Evolutionary conservation across 2,329 filamentous ascomycete species (phyloP), one percentile per base, ranked within the genome.

Genomic region (Claviceps sp.): DNA sequence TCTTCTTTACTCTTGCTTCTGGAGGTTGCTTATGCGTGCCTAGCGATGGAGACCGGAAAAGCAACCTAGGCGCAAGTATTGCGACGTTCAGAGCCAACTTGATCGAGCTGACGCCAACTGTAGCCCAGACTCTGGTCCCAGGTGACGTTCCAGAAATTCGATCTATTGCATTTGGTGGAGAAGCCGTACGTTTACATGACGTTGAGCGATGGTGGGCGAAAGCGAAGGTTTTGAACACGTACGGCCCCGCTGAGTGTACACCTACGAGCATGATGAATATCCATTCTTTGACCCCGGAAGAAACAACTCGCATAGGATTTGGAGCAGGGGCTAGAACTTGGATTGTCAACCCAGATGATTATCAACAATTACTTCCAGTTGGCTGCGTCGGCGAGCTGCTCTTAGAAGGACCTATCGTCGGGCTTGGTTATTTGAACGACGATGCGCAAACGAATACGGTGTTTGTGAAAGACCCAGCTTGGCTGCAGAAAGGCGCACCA

Each of bases 191-290:
- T 36, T 36, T 38, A 14, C 24, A 50, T 7, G 47, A 55, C 47
- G 41, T 52, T 6, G 18, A 37, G 18, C 41, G 54, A 48, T 52
- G 49, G 5, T 49, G 46, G 0, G 50, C 53, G n/a, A 49, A 52
- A 40, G 51, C 50, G 11, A 43, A 40, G 6, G 48, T 60, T 22
- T 52, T 56, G 2, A 56, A 60, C 11, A 56, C 46, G 9, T 61
- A 61, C 26, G 59, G 59, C 9, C 59, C 59, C 3, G 53, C 55
- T 22, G 59, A 61, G 30, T 55, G 53, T 40, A 56, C 55, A 1
- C 49, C 49, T 1, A 47, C 44, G 14, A 40, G 34, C 3, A 60
- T 56, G 1, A 26, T 62, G 18, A 5, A 30, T 3, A 11, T 16
- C n/a, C 16, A n/a, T 4, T 16, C 2, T 14, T n/a, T 7, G 30